Conservation (phyloP, 371 early-diverging fungal species). For the Thermomucor indicae-seudaticae region DNA sequence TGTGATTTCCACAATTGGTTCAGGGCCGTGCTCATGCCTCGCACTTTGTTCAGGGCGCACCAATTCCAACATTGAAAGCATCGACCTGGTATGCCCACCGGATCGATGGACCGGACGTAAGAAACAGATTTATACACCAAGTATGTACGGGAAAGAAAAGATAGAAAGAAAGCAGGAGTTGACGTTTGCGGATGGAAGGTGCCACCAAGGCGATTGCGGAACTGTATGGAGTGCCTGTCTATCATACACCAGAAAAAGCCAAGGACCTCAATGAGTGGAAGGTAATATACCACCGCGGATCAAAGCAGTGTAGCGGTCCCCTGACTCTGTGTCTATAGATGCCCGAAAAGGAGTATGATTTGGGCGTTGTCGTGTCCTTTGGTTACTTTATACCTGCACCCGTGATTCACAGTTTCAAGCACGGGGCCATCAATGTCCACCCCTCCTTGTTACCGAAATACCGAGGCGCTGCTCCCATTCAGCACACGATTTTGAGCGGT, state of each 20-base stretch:
- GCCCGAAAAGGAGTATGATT: slow-evolving; percentile 47
- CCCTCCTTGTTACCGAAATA: slow-evolving; percentile 87
- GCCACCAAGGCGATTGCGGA: slow-evolving; percentile 38
- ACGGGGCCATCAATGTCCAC: slow-evolving; percentile 84
- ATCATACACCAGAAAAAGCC: slow-evolving; percentile 22
- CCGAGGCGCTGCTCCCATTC: slow-evolving; percentile 92
- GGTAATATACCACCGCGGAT: not conserved
- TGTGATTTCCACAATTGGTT: too few relatives aligned
- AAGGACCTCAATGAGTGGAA: slow-evolving; percentile 28
- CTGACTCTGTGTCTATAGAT: slow-evolving; percentile 12
- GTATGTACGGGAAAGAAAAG: slow-evolving; percentile 12
- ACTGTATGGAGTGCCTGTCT: slow-evolving; percentile 24
- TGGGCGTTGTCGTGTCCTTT: slow-evolving; percentile 93
- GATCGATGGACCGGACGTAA: slow-evolving; percentile 49
- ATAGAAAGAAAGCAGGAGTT: not conserved
- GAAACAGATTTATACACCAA: slow-evolving; percentile 33
- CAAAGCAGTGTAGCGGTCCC: not conserved
- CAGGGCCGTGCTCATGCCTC: too few relatives aligned
- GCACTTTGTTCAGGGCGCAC: not conserved
- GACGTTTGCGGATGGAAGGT: slow-evolving; percentile 12
- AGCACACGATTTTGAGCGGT: slow-evolving; percentile 78
- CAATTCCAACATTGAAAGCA: slow-evolving; percentile 26
- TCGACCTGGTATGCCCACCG: slow-evolving; percentile 72
- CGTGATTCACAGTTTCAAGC: slow-evolving; percentile 61
- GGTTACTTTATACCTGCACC: slow-evolving; percentile 82